Evolutionary conservation across 371 early-diverging fungal species (phyloP).

Genomic region (Actinomortierella ambigua): DNA sequence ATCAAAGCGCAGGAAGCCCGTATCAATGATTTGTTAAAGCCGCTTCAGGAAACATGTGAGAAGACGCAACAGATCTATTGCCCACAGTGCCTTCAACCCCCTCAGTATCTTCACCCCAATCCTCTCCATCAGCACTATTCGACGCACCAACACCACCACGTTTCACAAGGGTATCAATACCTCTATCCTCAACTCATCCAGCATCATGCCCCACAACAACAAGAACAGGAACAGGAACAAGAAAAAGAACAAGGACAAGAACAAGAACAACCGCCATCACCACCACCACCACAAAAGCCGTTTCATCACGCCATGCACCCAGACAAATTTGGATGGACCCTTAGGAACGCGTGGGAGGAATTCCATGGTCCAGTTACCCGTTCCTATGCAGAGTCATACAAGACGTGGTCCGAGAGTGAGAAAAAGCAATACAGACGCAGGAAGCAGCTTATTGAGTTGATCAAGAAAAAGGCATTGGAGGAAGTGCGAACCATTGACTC

Average conservation of each 20-base stretch:
- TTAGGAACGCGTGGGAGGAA: conserved; percentile 7
- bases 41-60: conserved; percentile 4
- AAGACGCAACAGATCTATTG: conserved; percentile 3
- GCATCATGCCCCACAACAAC: not conserved
- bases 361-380: conserved; percentile 3
- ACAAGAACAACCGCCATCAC: too few relatives aligned
- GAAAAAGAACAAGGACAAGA: not conserved
- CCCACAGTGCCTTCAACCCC: conserved; percentile 7
- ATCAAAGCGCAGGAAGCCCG: not conserved
- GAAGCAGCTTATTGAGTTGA: not conserved
- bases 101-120: not conserved
- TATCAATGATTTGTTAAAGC: not conserved
- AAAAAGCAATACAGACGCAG: not conserved
- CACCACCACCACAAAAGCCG: not conserved
- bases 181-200: not conserved
- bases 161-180: not conserved
- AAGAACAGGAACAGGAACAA: conserved; percentile 1
- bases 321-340: conserved; percentile 1
- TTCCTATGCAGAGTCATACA: not conserved
- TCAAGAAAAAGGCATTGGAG: not conserved
- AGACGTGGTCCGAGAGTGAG: not conserved
- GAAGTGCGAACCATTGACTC: conserved; percentile 7
- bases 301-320: not conserved
- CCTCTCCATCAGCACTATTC: conserved; percentile 1
- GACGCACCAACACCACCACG: not conserved